Conservation (phyloP, 2,329 filamentous ascomycete genomes). For the Pseudofabraea citricarpa region DNA sequence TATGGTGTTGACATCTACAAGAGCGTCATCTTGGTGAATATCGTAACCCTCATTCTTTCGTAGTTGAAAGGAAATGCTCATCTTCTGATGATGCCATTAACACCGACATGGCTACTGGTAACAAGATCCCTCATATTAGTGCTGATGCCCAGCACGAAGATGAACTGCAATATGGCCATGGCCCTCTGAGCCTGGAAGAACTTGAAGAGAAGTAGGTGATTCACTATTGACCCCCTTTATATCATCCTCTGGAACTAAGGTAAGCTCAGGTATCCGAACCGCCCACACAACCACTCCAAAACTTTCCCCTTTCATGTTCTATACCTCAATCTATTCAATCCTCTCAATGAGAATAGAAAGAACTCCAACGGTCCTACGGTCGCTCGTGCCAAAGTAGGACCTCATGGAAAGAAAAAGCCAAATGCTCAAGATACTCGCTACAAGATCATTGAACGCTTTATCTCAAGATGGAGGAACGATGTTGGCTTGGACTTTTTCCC, state of each 20-base stretch:
- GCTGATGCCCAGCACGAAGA: slow-evolving; percentile 34
- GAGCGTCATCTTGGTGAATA: too few species aligned
- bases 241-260: neutral
- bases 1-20: too few species aligned
- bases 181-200: slow-evolving; percentile 25
- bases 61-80: too few species aligned
- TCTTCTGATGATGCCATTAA: too few species aligned
- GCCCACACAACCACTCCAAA: slow-evolving; percentile 73
- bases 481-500: slow-evolving; percentile 93
- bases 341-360: slow-evolving; percentile 72
- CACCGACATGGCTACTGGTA: too few species aligned
- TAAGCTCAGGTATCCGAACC: slow-evolving; percentile 64
- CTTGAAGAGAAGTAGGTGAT: slow-evolving; percentile 9
- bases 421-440: slow-evolving; percentile 74
- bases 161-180: slow-evolving; percentile 41
- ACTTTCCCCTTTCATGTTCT: slow-evolving; percentile 82
- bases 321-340: slow-evolving; percentile 75
- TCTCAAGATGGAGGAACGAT: slow-evolving; percentile 78
- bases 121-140: too few species aligned
- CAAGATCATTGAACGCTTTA: slow-evolving; percentile 80
- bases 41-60: too few species aligned
- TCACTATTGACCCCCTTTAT: too few species aligned
- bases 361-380: slow-evolving; percentile 41
- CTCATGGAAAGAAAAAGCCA: slow-evolving; percentile 50
- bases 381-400: slow-evolving; percentile 53